These are phyloP conservation scores for Setaria viridis DNA, from an alignment of 202 grass and related monocot species.

Conservation along the genomic window DNA sequence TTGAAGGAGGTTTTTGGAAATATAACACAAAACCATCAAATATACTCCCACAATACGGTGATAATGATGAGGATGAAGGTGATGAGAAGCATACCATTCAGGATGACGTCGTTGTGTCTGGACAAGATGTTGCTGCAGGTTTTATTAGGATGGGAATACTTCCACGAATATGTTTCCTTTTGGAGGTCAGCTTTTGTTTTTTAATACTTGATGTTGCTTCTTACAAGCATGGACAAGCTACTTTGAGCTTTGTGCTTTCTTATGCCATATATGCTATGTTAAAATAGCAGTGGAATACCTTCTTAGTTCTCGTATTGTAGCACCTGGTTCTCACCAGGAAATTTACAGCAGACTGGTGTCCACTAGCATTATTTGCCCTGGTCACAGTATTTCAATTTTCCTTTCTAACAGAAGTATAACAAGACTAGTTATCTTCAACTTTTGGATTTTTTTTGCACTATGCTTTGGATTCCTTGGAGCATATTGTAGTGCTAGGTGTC, in stretches of 20 bases:
- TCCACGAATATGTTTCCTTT: conserved; percentile 84
- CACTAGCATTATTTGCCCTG: conserved; percentile 13
- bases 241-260: conserved; percentile 16
- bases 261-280: background rate
- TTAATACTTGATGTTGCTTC: conserved; percentile 8
- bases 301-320: background rate
- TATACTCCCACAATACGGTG: conserved; percentile 63
- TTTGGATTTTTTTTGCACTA: conserved; percentile 35
- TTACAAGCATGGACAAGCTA: background rate
- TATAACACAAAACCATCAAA: conserved; percentile 90
- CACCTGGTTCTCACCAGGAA: background rate
- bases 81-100: conserved; percentile 79
- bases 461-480: conserved; percentile 9
- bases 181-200: conserved; percentile 65
- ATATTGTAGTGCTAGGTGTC: background rate
- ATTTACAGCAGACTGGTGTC: conserved; percentile 4
- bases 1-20: conserved; percentile 95
- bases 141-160: conserved; percentile 95
- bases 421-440: conserved; percentile 15
- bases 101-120: conserved; percentile 88
- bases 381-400: conserved; percentile 10
- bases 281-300: background rate
- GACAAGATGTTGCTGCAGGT: conserved; percentile 91
- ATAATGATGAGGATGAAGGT: conserved; percentile 68
- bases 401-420: conserved; percentile 3